A percentile compares a stretch with the other conserved stretches of the same genome.
These are phyloP conservation scores for Carpinus fangiana DNA, from an alignment of 306 rosid species.

Conservation along the genomic window DNA sequence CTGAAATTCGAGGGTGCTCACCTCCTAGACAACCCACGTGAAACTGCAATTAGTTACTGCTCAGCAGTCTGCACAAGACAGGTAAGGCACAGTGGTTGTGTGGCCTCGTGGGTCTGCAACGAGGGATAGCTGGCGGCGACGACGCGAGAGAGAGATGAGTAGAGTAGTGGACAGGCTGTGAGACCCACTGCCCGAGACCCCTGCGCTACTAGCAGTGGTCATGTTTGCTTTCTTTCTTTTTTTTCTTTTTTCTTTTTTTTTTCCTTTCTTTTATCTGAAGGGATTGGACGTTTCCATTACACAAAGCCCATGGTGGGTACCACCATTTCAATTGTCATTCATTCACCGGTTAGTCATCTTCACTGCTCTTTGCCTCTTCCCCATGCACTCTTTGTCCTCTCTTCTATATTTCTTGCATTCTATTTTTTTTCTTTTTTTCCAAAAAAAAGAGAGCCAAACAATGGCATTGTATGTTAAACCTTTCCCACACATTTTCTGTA, in stretches of 20 bases:
- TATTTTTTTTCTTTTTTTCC: too few species aligned
- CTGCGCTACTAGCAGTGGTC: slow-evolving; percentile 45
- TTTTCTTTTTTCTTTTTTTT: not conserved
- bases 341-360: slow-evolving; percentile 32
- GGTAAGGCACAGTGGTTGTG: not conserved
- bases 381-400: slow-evolving; percentile 29
- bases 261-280: not conserved
- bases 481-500: too few species aligned
- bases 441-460: not conserved
- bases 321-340: slow-evolving; percentile 31
- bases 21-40: slow-evolving; percentile 27
- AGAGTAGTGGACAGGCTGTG: too few species aligned
- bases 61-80: not conserved
- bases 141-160: not conserved
- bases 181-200: slow-evolving; percentile 26
- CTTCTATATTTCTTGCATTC: not conserved
- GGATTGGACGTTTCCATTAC: slow-evolving; percentile 55
- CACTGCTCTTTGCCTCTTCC: slow-evolving; percentile 47
- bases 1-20: slow-evolving; percentile 7
- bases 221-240: not conserved
- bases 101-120: not conserved
- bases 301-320: not conserved
- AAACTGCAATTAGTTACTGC: too few species aligned
- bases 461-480: too few species aligned
- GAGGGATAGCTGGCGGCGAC: slow-evolving; percentile 37